Conservation (phyloP, 2,329 filamentous ascomycete species). For the Stemphylium vesicarium region DNA sequence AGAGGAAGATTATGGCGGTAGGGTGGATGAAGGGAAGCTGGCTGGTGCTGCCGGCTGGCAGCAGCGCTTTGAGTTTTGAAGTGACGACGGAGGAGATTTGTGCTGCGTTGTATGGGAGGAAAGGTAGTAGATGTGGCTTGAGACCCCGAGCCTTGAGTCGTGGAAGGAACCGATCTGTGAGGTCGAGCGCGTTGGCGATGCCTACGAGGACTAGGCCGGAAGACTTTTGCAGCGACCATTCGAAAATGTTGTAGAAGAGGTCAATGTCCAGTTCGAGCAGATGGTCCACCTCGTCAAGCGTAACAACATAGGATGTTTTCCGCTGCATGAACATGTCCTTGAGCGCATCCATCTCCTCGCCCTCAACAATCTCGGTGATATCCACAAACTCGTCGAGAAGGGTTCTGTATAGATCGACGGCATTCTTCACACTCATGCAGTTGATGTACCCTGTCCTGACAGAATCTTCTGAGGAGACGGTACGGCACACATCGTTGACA, state of each 20-base stretch:
- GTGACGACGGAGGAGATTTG: constrained; percentile 91
- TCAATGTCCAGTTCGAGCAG: constrained; percentile 87
- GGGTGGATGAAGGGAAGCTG: constrained; percentile 91
- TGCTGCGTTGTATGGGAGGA: constrained; percentile 85
- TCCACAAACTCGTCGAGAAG: constrained; percentile 73
- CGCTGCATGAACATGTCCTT: constrained; percentile 73
- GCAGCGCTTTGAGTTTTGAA: constrained; percentile 76
- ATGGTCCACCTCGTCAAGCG: constrained; percentile 94
- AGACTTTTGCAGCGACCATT: constrained; percentile 85
- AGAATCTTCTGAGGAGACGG: constrained; percentile 57
- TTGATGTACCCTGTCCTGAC: constrained; percentile 84
- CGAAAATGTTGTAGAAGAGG: constrained; percentile 90
- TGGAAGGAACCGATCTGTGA: constrained; percentile 93
- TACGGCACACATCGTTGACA: constrained; percentile 77
- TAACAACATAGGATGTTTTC: constrained; percentile 73
- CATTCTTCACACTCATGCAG: constrained; percentile 94
- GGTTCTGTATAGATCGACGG: constrained; percentile 82
- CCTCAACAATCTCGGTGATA: constrained; percentile 65
- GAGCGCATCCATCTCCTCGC: constrained; percentile 71
- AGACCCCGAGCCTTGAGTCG: constrained; percentile 91
- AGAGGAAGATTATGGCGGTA: constrained; percentile 89
- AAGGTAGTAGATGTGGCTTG: constrained; percentile 87
- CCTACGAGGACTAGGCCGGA: constrained; percentile 86
- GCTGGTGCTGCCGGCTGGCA: constrained; percentile 62
- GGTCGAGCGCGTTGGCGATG: constrained; percentile 93